A percentile compares a stretch with the other conserved stretches of the same genome.
phyloP scores from a whole-genome alignment of 345 rosid genomes.

The Dipteronia dyeriana region DNA sequence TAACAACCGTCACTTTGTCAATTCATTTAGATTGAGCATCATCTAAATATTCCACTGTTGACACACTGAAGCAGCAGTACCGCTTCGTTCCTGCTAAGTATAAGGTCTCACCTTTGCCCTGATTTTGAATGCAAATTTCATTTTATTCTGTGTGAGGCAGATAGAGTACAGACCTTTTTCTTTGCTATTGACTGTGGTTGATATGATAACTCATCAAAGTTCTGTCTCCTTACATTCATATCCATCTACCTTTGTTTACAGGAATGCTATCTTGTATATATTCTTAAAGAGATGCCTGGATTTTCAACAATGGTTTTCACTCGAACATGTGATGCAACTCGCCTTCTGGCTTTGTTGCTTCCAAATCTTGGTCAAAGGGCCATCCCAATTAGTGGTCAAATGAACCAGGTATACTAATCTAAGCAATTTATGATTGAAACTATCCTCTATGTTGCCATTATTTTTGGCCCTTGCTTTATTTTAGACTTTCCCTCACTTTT shows the following conservation, averaged over 20 bases:
- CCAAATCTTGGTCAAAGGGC: constrained; percentile 88
- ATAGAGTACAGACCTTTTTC: not conserved
- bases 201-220: not conserved
- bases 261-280: constrained; percentile 91
- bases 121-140: not conserved
- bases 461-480: not conserved
- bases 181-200: not conserved
- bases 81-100: constrained; percentile 73
- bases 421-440: not conserved
- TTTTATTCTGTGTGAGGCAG: not conserved
- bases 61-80: constrained; percentile 83
- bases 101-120: constrained; percentile 53
- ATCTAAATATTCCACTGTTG: constrained; percentile 90
- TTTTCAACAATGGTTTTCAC: constrained; percentile 92
- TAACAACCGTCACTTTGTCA: constrained; percentile 17
- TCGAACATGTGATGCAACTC: constrained; percentile 89
- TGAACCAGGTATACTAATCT: constrained; percentile 69
- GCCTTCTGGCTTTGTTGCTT: constrained; percentile 68
- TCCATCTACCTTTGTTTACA: constrained; percentile 32
- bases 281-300: constrained; percentile 70
- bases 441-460: not conserved
- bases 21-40: constrained; percentile 79
- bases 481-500: constrained; percentile 2
- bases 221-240: not conserved
- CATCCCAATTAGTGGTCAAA: constrained; percentile 95